Base-by-base conservation (phyloP, 129 eudicot genomes). In the Sambucus nigra region DNA sequence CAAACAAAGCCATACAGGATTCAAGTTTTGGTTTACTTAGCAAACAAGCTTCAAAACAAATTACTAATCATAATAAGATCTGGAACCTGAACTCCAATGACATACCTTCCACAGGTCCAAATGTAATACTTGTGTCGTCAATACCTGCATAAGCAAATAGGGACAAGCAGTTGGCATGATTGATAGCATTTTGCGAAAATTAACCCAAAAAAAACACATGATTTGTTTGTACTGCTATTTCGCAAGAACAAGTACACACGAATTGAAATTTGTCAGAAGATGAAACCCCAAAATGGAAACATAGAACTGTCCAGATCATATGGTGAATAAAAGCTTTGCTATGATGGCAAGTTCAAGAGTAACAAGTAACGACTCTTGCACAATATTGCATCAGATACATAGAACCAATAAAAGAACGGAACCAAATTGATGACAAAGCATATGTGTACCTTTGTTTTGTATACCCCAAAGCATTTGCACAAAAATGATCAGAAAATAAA, bases 51-150 rank as follows among this genome's bases (percentile, higher is more conserved):
- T n/a, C n/a, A n/a, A n/a, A n/a, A n/a, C n/a, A n/a, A n/a, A n/a
- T n/a, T n/a, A n/a, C n/a, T n/a, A n/a, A n/a, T n/a, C n/a, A n/a
- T n/a, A n/a, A n/a, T n/a, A n/a, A n/a, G n/a, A n/a, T n/a, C n/a
- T 8, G 25, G 41, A 16, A 57, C 8, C 10, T 40, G 7, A 19
- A 52, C 38, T 53, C 8, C 11, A 44, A 45, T 42, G 16, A 1
- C 57, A 56, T 73, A 69, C 88, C 83, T 76, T 80, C 88, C 21
- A 69, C 65, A 3, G 88, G 83, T 63, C 77, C 88, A 69, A 72
- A 80, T 9, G 80, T 28, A 45, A 76, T 76, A 69, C 60, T 61
- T 6, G 80, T 64, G 59, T 80, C 88, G 47, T 80, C 88, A 40
- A 73, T 57, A 57, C 83, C 88, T 80, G 77, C 65, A 56, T 15